Conservation (phyloP, 2,329 filamentous ascomycete genomes). For the Saccharata proteae region DNA sequence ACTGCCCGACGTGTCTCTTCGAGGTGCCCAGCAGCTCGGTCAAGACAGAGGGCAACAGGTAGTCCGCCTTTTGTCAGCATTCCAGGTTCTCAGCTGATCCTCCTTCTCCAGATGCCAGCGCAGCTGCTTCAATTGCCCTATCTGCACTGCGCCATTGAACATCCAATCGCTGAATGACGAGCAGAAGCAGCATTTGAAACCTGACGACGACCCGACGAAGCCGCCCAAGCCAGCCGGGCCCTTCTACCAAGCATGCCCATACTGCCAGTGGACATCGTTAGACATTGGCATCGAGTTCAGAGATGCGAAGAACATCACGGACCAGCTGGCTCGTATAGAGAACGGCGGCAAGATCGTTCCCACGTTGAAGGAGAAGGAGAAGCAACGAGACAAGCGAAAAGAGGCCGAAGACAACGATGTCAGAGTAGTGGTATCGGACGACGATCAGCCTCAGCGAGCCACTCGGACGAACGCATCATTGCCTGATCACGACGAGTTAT, state of each 20-base stretch:
- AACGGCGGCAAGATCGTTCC: constrained; percentile 31
- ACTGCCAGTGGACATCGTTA: constrained; percentile 84
- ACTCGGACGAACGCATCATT: no score
- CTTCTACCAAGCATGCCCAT: constrained; percentile 73
- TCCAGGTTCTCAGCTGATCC: constrained; percentile 1
- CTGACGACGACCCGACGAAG: constrained; percentile 9
- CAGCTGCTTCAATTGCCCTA: constrained; percentile 90
- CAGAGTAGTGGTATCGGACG: constrained; percentile 8
- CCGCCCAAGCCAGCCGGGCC: constrained; percentile 40
- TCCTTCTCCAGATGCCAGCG: constrained; percentile 58
- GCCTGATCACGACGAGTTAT: constrained; percentile 58
- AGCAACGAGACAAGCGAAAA: constrained; percentile 24
- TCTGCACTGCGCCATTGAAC: constrained; percentile 70
- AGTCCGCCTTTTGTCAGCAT: background rate
- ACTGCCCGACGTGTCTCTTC: constrained; percentile 89
- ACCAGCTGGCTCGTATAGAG: constrained; percentile 62
- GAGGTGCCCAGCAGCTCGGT: constrained; percentile 90
- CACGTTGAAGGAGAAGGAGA: constrained; percentile 27
- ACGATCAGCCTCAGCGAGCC: constrained; percentile 6
- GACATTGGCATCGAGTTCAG: constrained; percentile 88
- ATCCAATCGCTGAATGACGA: constrained; percentile 48
- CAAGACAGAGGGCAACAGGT: constrained; percentile 88
- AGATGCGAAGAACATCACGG: constrained; percentile 73
- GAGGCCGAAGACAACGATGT: constrained; percentile 17
- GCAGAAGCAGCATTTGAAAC: constrained; percentile 4